A percentile compares a stretch with the other conserved stretches of the same genome.
These are phyloP conservation scores for Apiotrichum laibachii DNA, from an alignment of 1,284 basidiomycete species.

Conservation along the genomic window DNA sequence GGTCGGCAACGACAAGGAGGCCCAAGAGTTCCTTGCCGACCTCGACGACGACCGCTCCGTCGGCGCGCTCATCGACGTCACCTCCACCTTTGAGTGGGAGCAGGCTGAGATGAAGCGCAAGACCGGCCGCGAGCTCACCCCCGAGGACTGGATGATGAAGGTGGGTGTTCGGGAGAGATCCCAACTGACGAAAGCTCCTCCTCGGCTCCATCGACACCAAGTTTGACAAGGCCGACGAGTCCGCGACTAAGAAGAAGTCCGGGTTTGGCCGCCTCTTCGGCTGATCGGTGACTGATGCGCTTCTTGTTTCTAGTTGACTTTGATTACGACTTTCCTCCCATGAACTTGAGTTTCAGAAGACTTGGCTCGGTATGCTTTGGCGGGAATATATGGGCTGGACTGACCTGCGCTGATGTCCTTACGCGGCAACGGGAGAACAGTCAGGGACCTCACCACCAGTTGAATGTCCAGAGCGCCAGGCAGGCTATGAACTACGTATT, in stretches of 20 bases:
- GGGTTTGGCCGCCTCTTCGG: not conserved
- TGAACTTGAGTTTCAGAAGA: too few relatives aligned
- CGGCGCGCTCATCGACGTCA: slow-evolving; percentile 16
- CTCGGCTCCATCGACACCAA: slow-evolving; percentile 11
- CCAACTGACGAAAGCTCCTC: slow-evolving; percentile 1
- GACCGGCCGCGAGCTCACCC: slow-evolving; percentile 13
- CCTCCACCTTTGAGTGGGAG: slow-evolving; percentile 15
- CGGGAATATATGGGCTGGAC: too few relatives aligned
- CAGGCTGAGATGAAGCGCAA: slow-evolving; percentile 14
- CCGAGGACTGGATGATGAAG: slow-evolving; percentile 14
- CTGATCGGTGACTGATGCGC: too few relatives aligned
- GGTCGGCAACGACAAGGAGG: slow-evolving; percentile 17
- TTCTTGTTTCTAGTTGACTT: too few relatives aligned
- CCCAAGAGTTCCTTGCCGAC: slow-evolving; percentile 14
- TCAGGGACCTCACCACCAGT: too few relatives aligned
- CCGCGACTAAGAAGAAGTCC: slow-evolving; percentile 4
- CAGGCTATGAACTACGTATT: too few relatives aligned
- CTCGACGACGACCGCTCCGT: slow-evolving; percentile 17
- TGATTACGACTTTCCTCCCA: too few relatives aligned
- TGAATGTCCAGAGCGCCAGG: too few relatives aligned
- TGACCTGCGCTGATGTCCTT: too few relatives aligned
- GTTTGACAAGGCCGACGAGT: slow-evolving; percentile 8
- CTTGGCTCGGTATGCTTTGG: too few relatives aligned
- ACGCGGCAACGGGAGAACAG: too few relatives aligned
- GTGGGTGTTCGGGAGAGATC: not conserved